Evolutionary conservation across 768 basidiomycete genomes (phyloP).

Genomic region (Butyriboletus loyo): DNA sequence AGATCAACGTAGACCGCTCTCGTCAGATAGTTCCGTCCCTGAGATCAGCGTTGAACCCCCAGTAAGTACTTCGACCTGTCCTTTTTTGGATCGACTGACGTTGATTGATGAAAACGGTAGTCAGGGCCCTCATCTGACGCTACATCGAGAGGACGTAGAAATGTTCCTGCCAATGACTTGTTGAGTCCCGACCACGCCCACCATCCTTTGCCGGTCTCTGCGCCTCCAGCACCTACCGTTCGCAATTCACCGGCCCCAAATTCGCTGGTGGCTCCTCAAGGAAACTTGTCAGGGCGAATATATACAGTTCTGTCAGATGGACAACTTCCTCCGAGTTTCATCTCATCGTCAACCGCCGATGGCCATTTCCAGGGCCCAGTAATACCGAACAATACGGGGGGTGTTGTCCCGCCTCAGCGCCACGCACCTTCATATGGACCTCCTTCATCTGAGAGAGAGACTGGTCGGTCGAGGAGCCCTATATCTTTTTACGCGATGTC

Average conservation of each 20-base stretch:
- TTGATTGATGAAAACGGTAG: constrained; percentile 15
- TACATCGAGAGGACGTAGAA: constrained; percentile 25
- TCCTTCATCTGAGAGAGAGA: constrained; percentile 21
- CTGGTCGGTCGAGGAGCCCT: constrained; percentile 18
- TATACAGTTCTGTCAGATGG: constrained; percentile 11
- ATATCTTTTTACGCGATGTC: constrained; percentile 25
- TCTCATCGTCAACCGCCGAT: background rate
- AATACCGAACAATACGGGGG: constrained; percentile 15
- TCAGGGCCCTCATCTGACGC: constrained; percentile 33
- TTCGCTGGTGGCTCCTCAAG: constrained; percentile 5
- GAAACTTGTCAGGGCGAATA: constrained; percentile 11
- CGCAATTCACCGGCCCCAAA: constrained; percentile 17
- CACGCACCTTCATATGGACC: constrained; percentile 8
- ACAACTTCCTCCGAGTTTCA: constrained; percentile 13
- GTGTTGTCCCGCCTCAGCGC: constrained; percentile 10
- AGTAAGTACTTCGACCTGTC: constrained; percentile 17
- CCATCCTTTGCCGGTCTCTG: constrained; percentile 25
- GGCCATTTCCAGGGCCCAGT: constrained; percentile 19
- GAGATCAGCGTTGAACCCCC: constrained; percentile 32
- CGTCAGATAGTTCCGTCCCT: constrained; percentile 35
- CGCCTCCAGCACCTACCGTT: constrained; percentile 7
- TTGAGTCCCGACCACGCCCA: constrained; percentile 34
- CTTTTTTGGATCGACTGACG: constrained; percentile 13
- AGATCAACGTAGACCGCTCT: constrained; percentile 23
- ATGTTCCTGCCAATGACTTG: constrained; percentile 11